Evolutionary conservation across 345 rosid species (phyloP).

Genomic region (Populus pruinosa): DNA sequence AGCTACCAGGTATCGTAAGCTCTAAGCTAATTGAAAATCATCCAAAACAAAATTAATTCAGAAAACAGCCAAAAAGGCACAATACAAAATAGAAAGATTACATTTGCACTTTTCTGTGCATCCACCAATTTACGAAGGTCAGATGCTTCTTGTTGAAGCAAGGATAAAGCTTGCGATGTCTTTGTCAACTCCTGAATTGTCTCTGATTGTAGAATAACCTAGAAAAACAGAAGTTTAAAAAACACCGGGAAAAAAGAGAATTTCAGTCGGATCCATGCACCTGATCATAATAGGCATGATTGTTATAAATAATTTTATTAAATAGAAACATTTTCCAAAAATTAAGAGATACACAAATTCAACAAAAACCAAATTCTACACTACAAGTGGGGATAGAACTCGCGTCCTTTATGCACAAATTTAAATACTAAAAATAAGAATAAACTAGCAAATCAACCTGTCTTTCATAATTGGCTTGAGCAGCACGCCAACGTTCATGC

Average conservation of each 20-base stretch:
- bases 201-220: conserved; percentile 94
- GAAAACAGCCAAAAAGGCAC: neutral
- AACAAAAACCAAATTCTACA: neutral
- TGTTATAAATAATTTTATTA: neutral
- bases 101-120: conserved; percentile 59
- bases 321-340: neutral
- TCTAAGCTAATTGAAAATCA: neutral
- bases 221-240: conserved; percentile 10
- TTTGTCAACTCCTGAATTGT: conserved; percentile 88
- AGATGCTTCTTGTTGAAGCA: conserved; percentile 69
- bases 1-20: no score
- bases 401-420: neutral
- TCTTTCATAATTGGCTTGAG: conserved; percentile 91
- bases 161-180: conserved; percentile 74
- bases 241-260: neutral
- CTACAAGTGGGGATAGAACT: neutral
- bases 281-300: neutral
- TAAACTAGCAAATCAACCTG: conserved; percentile 50
- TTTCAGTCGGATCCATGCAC: neutral
- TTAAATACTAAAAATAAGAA: neutral
- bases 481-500: conserved; percentile 72
- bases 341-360: neutral
- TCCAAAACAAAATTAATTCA: neutral
- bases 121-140: conserved; percentile 64
- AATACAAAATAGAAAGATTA: conserved; percentile 22